phyloP scores from a whole-genome alignment of 2,329 filamentous ascomycete species.

The Xylariaceae sp. region DNA sequence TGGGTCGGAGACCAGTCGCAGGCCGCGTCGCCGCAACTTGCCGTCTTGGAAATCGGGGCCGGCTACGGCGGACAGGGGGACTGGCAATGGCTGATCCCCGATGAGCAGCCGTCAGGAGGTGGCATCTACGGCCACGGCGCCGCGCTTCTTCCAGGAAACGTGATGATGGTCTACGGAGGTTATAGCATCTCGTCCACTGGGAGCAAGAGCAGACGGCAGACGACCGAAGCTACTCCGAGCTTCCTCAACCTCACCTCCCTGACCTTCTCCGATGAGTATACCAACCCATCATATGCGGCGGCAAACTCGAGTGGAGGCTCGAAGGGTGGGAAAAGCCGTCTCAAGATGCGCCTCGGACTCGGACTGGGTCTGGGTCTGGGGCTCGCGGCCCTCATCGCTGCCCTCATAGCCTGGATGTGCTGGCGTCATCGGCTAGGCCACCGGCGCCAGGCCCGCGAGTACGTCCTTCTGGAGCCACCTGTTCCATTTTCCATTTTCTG shows the following conservation, averaged over 20 bases:
- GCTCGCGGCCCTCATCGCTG: conserved; percentile 47
- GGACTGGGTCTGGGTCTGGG: conserved; percentile 60
- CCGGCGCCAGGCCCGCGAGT: conserved; percentile 32
- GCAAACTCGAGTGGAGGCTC: conserved; percentile 5
- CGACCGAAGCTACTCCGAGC: conserved; percentile 21
- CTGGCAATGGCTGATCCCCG: conserved; percentile 65
- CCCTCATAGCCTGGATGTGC: conserved; percentile 39
- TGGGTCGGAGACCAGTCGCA: conserved; percentile 81
- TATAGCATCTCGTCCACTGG: conserved; percentile 39
- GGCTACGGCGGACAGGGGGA: conserved; percentile 63
- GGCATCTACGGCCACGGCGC: conserved; percentile 59
- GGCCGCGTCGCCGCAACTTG: conserved; percentile 75
- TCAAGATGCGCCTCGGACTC: conserved; percentile 44
- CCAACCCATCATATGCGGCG: conserved; percentile 31
- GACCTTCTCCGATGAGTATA: conserved; percentile 44
- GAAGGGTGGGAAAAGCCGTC: conserved; percentile 4
- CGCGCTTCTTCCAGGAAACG: conserved; percentile 54
- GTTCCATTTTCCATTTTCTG: too few species aligned
- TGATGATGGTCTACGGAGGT: conserved; percentile 62
- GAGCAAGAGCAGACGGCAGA: conserved; percentile 27
- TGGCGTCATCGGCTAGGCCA: conserved; percentile 38
- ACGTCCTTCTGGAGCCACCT: too few species aligned
- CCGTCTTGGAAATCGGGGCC: conserved; percentile 65
- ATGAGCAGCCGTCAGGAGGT: conserved; percentile 34
- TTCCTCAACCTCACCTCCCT: conserved; percentile 54